Conservation (phyloP, 2,329 filamentous ascomycete species). For the Trichoderma cornu-damae region DNA sequence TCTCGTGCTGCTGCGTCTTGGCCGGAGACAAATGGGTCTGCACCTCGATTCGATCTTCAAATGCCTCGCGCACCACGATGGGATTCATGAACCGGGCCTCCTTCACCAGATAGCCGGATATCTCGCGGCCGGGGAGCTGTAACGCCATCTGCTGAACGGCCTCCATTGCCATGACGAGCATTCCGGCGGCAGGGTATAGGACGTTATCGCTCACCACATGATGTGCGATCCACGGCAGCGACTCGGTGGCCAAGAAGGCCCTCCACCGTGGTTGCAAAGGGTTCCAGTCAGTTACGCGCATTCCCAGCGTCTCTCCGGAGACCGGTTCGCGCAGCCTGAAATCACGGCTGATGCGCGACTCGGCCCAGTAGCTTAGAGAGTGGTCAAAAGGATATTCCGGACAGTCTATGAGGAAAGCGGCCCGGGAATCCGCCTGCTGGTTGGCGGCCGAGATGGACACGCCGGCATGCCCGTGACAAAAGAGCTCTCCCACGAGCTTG, state of each 20-base stretch:
- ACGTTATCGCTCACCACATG: constrained; percentile 38
- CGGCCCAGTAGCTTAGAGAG: constrained; percentile 14
- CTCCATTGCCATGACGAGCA: constrained; percentile 40
- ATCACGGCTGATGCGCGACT: constrained; percentile 19
- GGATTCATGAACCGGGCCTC: neutral
- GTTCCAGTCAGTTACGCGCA: constrained; percentile 27
- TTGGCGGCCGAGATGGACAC: constrained; percentile 1
- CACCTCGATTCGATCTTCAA: constrained; percentile 7
- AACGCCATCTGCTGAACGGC: constrained; percentile 29
- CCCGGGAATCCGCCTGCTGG: neutral
- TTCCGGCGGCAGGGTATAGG: constrained; percentile 41
- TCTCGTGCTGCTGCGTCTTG: neutral
- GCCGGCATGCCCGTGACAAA: neutral
- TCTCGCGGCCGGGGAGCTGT: neutral
- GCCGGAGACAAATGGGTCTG: constrained; percentile 3
- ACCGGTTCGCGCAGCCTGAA: constrained; percentile 25
- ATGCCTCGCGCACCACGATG: neutral
- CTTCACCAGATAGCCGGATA: constrained; percentile 6
- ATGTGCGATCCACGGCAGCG: constrained; percentile 41
- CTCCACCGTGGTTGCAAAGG: constrained; percentile 35
- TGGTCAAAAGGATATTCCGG: constrained; percentile 23
- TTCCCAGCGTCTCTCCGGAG: constrained; percentile 30
- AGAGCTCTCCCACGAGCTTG: constrained; percentile 7
- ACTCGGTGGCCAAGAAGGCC: constrained; percentile 21
- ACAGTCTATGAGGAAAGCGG: constrained; percentile 11